phyloP scores from a whole-genome alignment of 2,329 filamentous ascomycete genomes.

The Sporothrix euskadiensis region DNA sequence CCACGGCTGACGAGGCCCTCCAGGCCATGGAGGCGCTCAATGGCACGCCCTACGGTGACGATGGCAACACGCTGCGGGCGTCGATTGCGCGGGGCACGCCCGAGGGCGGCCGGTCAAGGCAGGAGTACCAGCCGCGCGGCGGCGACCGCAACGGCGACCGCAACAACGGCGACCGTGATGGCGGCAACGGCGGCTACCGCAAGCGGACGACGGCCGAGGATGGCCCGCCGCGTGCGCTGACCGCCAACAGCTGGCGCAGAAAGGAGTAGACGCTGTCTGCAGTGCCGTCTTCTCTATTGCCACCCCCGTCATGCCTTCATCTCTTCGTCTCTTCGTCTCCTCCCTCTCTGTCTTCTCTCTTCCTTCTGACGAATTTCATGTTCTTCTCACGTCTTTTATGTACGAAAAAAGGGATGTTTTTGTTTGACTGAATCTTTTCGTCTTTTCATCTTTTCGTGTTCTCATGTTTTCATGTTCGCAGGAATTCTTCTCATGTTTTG shows the following conservation, averaged over 20 bases:
- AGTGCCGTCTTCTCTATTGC: background rate
- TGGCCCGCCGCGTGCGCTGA: constrained; percentile 12
- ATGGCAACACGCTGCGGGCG: constrained; percentile 21
- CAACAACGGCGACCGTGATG: background rate
- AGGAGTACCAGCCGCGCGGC: background rate
- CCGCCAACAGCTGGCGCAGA: constrained; percentile 26
- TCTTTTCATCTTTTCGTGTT: background rate
- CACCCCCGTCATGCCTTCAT: no score
- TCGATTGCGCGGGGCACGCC: constrained; percentile 19
- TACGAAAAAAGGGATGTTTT: background rate
- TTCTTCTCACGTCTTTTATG: background rate
- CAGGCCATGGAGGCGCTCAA: constrained; percentile 49
- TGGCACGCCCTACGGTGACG: constrained; percentile 33
- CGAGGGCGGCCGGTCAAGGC: background rate
- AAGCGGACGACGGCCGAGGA: constrained; percentile 6
- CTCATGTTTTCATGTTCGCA: background rate
- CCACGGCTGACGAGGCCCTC: constrained; percentile 53
- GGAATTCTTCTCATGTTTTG: background rate
- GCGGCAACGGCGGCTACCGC: background rate
- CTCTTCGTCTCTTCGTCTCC: background rate
- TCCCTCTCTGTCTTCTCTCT: background rate
- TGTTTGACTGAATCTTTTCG: background rate
- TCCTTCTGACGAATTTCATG: background rate
- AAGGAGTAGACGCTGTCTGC: constrained; percentile 1
- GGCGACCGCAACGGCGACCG: background rate